These are phyloP conservation scores for Polytrichum commune DNA, from an alignment of 225 moss, liverwort and hornwort genomes.

Conservation along the genomic window DNA sequence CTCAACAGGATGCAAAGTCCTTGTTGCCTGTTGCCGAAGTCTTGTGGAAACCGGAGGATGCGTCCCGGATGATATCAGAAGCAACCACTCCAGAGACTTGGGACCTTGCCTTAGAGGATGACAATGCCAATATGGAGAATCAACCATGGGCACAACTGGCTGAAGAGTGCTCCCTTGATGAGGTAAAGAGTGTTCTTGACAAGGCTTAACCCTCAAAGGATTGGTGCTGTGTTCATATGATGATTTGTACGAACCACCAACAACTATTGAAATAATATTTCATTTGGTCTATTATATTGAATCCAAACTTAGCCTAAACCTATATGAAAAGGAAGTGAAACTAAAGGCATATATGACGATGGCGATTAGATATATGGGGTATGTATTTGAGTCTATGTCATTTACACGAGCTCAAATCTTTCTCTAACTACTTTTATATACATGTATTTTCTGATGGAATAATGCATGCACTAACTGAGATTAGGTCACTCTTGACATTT, in stretches of 20 bases:
- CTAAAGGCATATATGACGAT: no score
- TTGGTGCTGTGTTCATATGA: no score
- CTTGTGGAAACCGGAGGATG: slow-evolving; percentile 5
- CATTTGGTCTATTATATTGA: no score
- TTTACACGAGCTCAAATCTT: no score
- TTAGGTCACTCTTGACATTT: no score
- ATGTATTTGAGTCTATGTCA: no score
- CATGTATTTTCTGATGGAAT: no score
- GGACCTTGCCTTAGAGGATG: slow-evolving; percentile 10
- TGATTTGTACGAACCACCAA: background rate
- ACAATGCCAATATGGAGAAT: background rate
- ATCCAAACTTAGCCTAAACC: no score
- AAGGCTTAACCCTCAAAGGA: background rate
- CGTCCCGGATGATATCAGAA: background rate
- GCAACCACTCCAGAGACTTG: slow-evolving; percentile 1
- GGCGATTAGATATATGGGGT: no score
- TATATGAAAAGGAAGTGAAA: no score
- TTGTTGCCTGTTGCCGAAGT: slow-evolving; percentile 2
- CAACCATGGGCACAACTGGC: background rate
- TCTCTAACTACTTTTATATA: no score
- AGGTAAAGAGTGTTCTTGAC: background rate
- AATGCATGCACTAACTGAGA: no score
- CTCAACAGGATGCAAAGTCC: background rate
- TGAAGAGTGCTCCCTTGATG: slow-evolving; percentile 5
- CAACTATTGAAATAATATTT: background rate